A percentile compares a stretch with the other conserved stretches of the same genome.
These are phyloP conservation scores for Backusella westeae DNA, from an alignment of 192 early-diverging fungal genomes.

Conservation along the genomic window DNA sequence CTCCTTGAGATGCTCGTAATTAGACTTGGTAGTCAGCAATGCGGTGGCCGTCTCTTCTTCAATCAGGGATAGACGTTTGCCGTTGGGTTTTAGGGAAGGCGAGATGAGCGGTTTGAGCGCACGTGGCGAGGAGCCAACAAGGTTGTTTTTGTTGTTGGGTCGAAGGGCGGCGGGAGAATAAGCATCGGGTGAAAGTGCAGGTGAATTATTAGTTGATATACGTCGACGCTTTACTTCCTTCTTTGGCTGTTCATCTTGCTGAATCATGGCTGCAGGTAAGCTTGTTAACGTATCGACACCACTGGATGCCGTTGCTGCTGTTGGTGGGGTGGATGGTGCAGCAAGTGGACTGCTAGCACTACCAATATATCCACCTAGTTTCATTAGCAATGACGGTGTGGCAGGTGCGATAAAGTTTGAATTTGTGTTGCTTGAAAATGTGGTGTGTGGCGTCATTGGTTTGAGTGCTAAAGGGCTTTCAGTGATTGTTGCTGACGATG, in stretches of 20 bases:
- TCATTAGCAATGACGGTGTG: conserved; percentile 69
- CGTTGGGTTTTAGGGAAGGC: conserved; percentile 48
- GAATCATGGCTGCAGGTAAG: conserved; percentile 23
- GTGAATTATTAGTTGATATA: conserved; percentile 16
- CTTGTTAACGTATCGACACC: conserved; percentile 20
- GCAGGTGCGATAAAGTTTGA: conserved; percentile 49
- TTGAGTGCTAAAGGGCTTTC: conserved; percentile 8
- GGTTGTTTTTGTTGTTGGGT: conserved; percentile 12
- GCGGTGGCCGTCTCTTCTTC: conserved; percentile 31
- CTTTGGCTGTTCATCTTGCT: not conserved
- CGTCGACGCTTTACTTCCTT: conserved; percentile 17
- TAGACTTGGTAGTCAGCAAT: conserved; percentile 48
- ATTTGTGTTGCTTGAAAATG: conserved; percentile 3
- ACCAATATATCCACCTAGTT: conserved; percentile 36
- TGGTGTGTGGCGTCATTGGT: conserved; percentile 10
- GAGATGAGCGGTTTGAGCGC: conserved; percentile 45
- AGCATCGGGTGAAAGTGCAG: not conserved
- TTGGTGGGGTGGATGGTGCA: not conserved
- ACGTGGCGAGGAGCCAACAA: conserved; percentile 22
- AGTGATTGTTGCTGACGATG: not conserved
- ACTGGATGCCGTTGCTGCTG: not conserved
- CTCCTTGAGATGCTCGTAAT: conserved; percentile 86
- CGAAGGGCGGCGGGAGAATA: conserved; percentile 24
- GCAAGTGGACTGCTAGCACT: not conserved
- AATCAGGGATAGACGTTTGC: conserved; percentile 17